phyloP scores from a whole-genome alignment of 2,329 filamentous ascomycete genomes.

The Colletotrichum lini region DNA sequence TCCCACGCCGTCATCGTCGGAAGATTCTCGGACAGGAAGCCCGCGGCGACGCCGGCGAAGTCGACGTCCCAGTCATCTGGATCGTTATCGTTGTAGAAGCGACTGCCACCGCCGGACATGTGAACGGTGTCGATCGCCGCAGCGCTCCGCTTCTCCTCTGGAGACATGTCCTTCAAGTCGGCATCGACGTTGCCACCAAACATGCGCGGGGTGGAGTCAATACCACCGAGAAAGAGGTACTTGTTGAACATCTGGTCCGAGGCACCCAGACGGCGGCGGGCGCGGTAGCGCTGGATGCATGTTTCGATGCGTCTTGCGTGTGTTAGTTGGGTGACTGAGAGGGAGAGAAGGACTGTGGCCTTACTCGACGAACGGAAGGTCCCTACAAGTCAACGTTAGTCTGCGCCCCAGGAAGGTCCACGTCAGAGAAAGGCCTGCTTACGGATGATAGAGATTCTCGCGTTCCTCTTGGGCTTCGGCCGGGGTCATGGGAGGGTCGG shows the following conservation, averaged over 20 bases:
- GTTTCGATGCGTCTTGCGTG: conserved; percentile 80
- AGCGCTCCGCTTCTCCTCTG: conserved; percentile 74
- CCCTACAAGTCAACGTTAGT: conserved; percentile 52
- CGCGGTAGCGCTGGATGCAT: conserved; percentile 86
- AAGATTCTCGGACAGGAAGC: conserved; percentile 77
- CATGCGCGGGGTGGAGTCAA: conserved; percentile 70
- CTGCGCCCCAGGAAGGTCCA: background rate
- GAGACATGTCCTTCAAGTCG: conserved; percentile 69
- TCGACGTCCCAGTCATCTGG: conserved; percentile 81
- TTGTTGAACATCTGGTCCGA: conserved; percentile 78
- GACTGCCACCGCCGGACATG: conserved; percentile 58
- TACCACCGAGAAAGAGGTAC: conserved; percentile 86
- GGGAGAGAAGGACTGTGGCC: background rate
- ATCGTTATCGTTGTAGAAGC: conserved; percentile 66
- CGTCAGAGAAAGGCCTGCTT: conserved; percentile 52
- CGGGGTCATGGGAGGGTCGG: conserved; percentile 84
- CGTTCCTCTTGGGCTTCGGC: conserved; percentile 76
- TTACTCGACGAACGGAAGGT: conserved; percentile 71
- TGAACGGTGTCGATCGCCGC: conserved; percentile 74
- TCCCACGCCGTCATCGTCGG: conserved; percentile 69
- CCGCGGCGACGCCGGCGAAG: conserved; percentile 82
- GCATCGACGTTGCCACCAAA: conserved; percentile 75
- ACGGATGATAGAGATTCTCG: conserved; percentile 76
- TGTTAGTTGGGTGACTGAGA: conserved; percentile 26
- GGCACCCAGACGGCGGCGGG: conserved; percentile 79